Evolutionary conservation across 1,284 basidiomycete species (phyloP), one percentile per base, ranked within the genome.

Genomic region (Pseudozyma tsukubaensis): DNA sequence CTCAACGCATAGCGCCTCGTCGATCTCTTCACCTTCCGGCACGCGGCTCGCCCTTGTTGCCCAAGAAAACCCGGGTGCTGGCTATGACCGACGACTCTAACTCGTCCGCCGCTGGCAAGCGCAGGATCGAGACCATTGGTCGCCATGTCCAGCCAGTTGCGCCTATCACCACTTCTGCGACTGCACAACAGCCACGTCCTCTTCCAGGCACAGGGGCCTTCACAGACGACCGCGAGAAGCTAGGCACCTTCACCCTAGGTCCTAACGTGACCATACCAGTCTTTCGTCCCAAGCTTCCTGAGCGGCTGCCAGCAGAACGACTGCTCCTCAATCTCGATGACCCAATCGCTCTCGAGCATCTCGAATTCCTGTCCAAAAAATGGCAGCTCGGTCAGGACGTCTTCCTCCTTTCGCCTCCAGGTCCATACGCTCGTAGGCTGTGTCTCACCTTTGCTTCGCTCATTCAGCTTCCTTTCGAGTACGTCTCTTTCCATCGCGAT

Each of bases 401-500:
- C 53, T 83, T 84, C 51, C 68, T 85, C 40, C 65, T 85, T 43
- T 76, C 80, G 10, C 60, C 84, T 0, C 85, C 85, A 4, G 84
- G 84, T 12, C 84, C 84, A 0, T 86, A 82, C 64, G 75, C 85
- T 0, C 82, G 85, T n/a, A 70, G 85, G 6, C 78, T 86, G 34
- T 81, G 81, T 42, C 72, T 85, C 35, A 86, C 85, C 0, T 85
- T 85, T 39, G 80, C 82, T 11, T 72, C 83, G 24, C 72, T 84
- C 11, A 65, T 84, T n/a, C 83, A 83, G 61, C 63, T 83, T 32
- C 83, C 83, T 3, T 76, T 78, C 52, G 85, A 86, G 61, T 74
- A 84, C 58, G 81, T 86, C 50, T 76, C 81, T 6, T 79, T 86
- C 48, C 85, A 86, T 54, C 75, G 84, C 3, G 85, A 86, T 59